phyloP scores from a whole-genome alignment of 1,284 basidiomycete genomes.

The Microbotryum lychnidis-dioicae region DNA sequence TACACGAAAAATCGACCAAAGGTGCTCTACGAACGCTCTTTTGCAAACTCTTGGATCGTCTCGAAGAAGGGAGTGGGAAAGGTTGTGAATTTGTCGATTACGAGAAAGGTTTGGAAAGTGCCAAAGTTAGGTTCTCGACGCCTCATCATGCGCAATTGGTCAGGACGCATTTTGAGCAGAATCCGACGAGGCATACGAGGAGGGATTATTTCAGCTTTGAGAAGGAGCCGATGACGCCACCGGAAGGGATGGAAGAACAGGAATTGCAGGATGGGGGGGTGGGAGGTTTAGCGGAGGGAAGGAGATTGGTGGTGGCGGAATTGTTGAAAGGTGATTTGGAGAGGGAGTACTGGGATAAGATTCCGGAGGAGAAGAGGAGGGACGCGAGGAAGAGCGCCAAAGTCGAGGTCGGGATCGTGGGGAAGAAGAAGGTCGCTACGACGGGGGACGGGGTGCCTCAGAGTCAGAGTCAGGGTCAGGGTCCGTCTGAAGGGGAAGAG shows the following conservation, averaged over 20 bases:
- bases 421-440: constrained; percentile 4
- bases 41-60: constrained; percentile 15
- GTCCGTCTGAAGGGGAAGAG: neutral
- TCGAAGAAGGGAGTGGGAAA: constrained; percentile 29
- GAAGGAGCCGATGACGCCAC: no score
- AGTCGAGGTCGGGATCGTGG: constrained; percentile 11
- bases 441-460: neutral
- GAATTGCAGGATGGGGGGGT: no score
- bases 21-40: constrained; percentile 18
- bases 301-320: constrained; percentile 7
- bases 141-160: constrained; percentile 10
- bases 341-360: constrained; percentile 20
- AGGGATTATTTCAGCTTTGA: neutral
- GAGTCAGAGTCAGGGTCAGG: neutral
- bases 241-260: no score
- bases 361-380: constrained; percentile 19
- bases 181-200: neutral
- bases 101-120: constrained; percentile 24
- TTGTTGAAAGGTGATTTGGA: constrained; percentile 17
- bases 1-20: constrained; percentile 23
- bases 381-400: constrained; percentile 18
- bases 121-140: constrained; percentile 22
- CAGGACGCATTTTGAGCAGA: constrained; percentile 6
- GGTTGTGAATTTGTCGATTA: constrained; percentile 30
- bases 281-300: no score